phyloP scores from a whole-genome alignment of 192 early-diverging fungal species.

The Tieghemiomyces parasiticus region DNA sequence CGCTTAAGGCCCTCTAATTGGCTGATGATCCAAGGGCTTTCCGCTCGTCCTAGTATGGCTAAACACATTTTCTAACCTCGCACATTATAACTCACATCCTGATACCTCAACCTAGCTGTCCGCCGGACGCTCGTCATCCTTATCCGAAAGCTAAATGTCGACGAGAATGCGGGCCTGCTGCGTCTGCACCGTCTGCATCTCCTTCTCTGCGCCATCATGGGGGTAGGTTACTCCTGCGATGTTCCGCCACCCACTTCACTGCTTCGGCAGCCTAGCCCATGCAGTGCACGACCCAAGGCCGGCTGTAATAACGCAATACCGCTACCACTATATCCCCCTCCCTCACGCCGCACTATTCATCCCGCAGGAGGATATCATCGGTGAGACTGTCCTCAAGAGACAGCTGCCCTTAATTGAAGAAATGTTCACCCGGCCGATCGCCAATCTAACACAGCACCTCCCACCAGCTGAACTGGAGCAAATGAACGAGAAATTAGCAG shows the following conservation, averaged over 20 bases:
- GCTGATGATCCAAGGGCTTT: background rate
- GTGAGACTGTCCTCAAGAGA: background rate
- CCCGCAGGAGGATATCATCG: background rate
- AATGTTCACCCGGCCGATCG: background rate
- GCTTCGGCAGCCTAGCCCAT: too few species aligned
- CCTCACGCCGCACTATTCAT: background rate
- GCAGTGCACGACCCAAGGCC: slow-evolving; percentile 1
- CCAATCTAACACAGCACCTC: background rate
- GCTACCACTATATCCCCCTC: background rate
- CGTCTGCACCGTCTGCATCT: too few species aligned
- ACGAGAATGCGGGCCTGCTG: background rate
- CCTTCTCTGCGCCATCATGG: background rate
- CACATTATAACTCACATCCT: background rate
- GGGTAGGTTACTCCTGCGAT: background rate
- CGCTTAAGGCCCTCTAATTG: background rate
- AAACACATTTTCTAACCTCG: background rate
- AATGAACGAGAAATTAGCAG: background rate
- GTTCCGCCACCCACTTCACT: background rate
- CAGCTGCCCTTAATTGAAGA: background rate
- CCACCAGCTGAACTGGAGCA: background rate
- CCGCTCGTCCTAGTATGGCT: background rate
- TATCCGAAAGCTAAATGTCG: background rate
- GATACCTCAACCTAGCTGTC: background rate
- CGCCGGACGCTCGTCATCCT: background rate
- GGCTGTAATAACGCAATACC: too few species aligned